phyloP scores from a whole-genome alignment of 306 rosid species.

The Hippophae tibetana region DNA sequence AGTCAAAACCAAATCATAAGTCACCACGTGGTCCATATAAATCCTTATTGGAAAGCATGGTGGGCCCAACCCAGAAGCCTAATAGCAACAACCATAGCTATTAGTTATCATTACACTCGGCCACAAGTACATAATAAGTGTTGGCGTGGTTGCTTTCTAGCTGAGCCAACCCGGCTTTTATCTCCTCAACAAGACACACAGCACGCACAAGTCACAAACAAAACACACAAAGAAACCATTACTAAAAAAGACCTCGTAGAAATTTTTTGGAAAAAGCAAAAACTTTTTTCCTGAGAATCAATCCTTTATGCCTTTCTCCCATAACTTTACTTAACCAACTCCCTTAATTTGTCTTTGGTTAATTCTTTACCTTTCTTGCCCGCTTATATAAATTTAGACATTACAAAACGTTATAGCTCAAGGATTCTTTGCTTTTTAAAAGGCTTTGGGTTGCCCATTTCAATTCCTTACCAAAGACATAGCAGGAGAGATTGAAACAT shows the following conservation, averaged over 20 bases:
- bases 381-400: too few relatives aligned
- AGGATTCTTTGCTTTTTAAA: slow-evolving; percentile 37
- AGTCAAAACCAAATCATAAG: too few relatives aligned
- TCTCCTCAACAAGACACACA: not conserved
- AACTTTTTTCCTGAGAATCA: slow-evolving; percentile 27
- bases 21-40: not conserved
- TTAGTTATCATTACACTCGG: too few relatives aligned
- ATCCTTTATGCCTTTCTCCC: slow-evolving; percentile 25
- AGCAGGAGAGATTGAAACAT: slow-evolving; percentile 20
- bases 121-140: slow-evolving; percentile 7
- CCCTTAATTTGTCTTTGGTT: slow-evolving; percentile 23
- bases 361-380: slow-evolving; percentile 11
- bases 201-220: not conserved
- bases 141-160: slow-evolving; percentile 8
- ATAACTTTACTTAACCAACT: slow-evolving; percentile 21
- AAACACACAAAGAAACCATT: not conserved
- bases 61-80: not conserved
- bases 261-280: slow-evolving; percentile 8
- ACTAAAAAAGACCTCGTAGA: not conserved
- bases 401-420: slow-evolving; percentile 5
- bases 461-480: slow-evolving; percentile 2
- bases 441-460: too few relatives aligned
- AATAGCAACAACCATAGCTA: not conserved
- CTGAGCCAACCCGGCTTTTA: not conserved
- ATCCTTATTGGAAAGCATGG: slow-evolving; percentile 7